A percentile compares a stretch with the other conserved stretches of the same genome.
These are phyloP conservation scores for Fusarium heterosporum DNA, from an alignment of 2,329 filamentous ascomycete genomes.

Conservation along the genomic window DNA sequence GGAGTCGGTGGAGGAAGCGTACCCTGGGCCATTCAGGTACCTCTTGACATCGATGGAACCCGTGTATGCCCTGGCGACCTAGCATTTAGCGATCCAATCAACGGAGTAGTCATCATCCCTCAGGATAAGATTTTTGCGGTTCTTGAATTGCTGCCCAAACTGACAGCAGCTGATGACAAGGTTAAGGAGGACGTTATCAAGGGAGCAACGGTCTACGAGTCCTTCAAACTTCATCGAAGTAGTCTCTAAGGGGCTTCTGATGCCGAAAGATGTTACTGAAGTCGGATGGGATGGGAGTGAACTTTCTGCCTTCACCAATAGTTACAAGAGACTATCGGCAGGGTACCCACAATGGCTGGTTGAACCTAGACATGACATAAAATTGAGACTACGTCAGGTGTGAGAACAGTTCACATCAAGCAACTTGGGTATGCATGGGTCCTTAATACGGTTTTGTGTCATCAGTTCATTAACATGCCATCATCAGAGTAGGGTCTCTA, in stretches of 20 bases:
- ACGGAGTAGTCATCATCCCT: conserved; percentile 77
- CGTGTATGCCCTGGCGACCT: conserved; percentile 69
- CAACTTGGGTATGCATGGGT: conserved; percentile 17
- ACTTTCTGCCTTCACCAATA: background rate
- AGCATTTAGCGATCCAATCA: conserved; percentile 75
- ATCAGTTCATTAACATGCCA: conserved; percentile 56
- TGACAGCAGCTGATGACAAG: conserved; percentile 65
- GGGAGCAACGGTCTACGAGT: conserved; percentile 72
- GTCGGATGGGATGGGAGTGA: background rate
- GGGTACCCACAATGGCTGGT: conserved; percentile 4
- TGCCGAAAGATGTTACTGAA: background rate
- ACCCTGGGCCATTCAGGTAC: conserved; percentile 64
- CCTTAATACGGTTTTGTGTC: conserved; percentile 46
- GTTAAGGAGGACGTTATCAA: conserved; percentile 73
- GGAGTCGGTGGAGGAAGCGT: conserved; percentile 67
- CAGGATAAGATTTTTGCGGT: conserved; percentile 68
- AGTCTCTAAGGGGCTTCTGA: conserved; percentile 43
- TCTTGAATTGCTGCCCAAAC: conserved; percentile 67
- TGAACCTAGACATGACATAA: conserved; percentile 3
- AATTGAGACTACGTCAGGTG: conserved; percentile 14
- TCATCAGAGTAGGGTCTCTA: conserved; percentile 49
- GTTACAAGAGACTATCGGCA: background rate
- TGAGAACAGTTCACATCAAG: conserved; percentile 25
- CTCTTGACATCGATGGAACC: conserved; percentile 58
- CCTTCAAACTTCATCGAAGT: conserved; percentile 69